Evolutionary conservation across 495 filamentous ascomycete genomes (phyloP), one percentile per base, ranked within the genome.

Genomic region (Aspergillus avenaceus): DNA sequence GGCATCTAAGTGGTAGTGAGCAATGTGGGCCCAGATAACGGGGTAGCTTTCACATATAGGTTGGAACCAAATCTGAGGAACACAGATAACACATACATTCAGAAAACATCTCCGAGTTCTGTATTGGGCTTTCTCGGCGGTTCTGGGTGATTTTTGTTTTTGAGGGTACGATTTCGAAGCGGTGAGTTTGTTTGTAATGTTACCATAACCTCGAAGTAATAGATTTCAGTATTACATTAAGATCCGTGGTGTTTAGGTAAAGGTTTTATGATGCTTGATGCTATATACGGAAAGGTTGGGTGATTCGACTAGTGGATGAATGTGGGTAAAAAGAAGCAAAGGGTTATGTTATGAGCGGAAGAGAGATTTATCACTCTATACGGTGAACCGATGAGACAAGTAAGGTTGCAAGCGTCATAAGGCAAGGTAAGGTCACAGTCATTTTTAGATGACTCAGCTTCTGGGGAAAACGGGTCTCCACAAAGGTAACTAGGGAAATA

Each of bases 61-160:
- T 7, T 21, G 1, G 14, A 8, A 21, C 16, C 9, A 40, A 34
- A 7, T 16, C 21, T n/a, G 19, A 41, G 12, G 5, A 14, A 8
- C 12, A 19, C 12, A 8, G 19, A 26, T 19, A 53, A 25, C 28
- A 77, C 91, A 75, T 81, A 96, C 91, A 97, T 86, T 96, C 92
- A 27, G 92, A 97, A 72, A 97, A 97, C 92, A 97, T 97, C 11
- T 42, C 37, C 19, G 34, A 12, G 23, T n/a, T n/a, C n/a, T n/a
- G n/a, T n/a, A n/a, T n/a, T n/a, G n/a, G n/a, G n/a, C n/a, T n/a
- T n/a, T n/a, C 13, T 29, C n/a, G 12, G n/a, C 6, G 7, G 12
- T 36, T 14, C 32, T 38, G 34, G 13, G 12, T 38, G 34, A 3
- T 38, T 5, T 21, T 38, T 38, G 34, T 38, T n/a, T n/a, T 38